Evolutionary conservation across 1,139 yeast genomes (phyloP).

Genomic region (Kluyveromyces sp.): DNA sequence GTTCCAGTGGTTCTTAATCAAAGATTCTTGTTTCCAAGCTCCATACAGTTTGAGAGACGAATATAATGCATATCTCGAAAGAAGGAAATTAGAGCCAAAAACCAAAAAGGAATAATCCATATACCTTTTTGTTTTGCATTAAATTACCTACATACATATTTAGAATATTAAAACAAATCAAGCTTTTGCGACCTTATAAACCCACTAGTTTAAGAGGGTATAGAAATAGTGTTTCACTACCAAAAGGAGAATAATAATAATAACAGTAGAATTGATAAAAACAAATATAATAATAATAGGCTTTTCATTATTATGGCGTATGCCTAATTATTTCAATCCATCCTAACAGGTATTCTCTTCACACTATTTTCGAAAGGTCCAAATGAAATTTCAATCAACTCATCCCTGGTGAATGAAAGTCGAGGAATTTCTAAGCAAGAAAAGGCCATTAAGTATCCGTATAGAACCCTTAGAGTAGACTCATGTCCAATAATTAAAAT

Average conservation of each 20-base stretch:
- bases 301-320: background rate
- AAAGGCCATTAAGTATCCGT: conserved; percentile 91
- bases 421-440: conserved; percentile 80
- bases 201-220: no score
- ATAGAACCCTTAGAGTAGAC: conserved; percentile 76
- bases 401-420: conserved; percentile 68
- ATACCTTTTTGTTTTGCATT: background rate
- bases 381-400: conserved; percentile 78
- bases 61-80: conserved; percentile 24
- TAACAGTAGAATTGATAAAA: background rate
- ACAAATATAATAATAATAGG: background rate
- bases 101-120: background rate
- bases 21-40: conserved; percentile 47
- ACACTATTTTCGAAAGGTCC: conserved; percentile 81
- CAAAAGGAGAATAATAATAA: no score
- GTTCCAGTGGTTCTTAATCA: conserved; percentile 40
- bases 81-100: conserved; percentile 10
- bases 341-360: conserved; percentile 40
- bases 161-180: no score
- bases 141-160: background rate
- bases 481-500: conserved; percentile 90
- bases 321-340: conserved; percentile 10
- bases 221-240: no score
- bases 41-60: conserved; percentile 31
- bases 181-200: no score